Base-by-base conservation (phyloP, 169 alveolate species). In the Haemoproteus tartakovskyi region DNA sequence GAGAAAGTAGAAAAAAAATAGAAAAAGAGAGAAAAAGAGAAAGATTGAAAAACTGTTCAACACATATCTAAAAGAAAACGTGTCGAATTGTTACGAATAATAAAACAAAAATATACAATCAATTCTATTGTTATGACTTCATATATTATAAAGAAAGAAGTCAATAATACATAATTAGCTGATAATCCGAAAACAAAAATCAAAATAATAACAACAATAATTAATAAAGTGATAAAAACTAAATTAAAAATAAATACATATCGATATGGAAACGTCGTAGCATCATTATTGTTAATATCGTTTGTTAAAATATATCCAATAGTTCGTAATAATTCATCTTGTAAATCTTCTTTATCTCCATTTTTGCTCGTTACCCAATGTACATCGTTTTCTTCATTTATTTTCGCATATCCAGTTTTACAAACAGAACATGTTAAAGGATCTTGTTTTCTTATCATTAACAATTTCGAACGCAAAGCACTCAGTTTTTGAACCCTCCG, bases 391-490 rank as follows among this genome's bases (percentile, higher is more conserved):
- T 57, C 84, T 22, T 70, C 78, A 56, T 70, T 51, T 54, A 70
- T 70, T 43, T 56, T 52, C 16, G 84, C 84, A 2, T 18, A 45
- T n/a, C 84, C 84, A 12, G 84, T 70, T 70, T 70, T 70, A 37
- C 84, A 70, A 24, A 70, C 57, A 22, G 84, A 30, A 16, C 84
- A 70, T 70, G 57, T 47, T 56, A 70, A 41, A 4, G 84, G 84
- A 60, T 70, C 74, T 12, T 30, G 33, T 37, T 70, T 70, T 33
- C 57, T 70, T 59, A 40, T 18, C 3, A 70, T 74, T 26, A 70
- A 70, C 29, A 70, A 41, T 45, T 50, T 70, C 2, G 84, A 70
- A 37, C 84, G 43, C 19, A 70, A 37, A 43, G 84, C 40, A 54
- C 78, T 56, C 21, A 70, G 57, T 27, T 56, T 70, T 37, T 70